A percentile compares a stretch with the other conserved stretches of the same genome.
Conservation (phyloP, 1,139 yeast species). For the Kodamaea arcana region DNA sequence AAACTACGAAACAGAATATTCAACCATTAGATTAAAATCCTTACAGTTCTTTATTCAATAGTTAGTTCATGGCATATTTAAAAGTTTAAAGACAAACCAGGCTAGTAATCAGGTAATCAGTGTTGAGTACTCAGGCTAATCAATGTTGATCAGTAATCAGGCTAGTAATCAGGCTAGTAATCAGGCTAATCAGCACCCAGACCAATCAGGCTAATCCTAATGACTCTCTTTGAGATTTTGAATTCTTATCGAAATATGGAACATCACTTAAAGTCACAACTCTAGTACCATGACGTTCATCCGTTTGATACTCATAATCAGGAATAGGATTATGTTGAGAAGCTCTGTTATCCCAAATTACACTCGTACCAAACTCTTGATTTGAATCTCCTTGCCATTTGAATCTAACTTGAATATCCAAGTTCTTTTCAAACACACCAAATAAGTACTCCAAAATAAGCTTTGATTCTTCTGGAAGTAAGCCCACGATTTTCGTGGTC, state of each 20-base stretch:
- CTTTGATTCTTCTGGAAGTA: constrained; percentile 30
- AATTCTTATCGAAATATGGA: constrained; percentile 47
- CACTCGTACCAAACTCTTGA: constrained; percentile 48
- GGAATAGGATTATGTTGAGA: constrained; percentile 46
- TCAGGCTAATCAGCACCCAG: too few species aligned
- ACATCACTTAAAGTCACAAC: constrained; percentile 54
- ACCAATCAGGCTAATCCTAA: too few species aligned
- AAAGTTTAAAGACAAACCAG: too few species aligned
- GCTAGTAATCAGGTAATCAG: too few species aligned
- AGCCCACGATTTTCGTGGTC: constrained; percentile 36
- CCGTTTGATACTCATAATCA: constrained; percentile 30
- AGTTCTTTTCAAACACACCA: constrained; percentile 29
- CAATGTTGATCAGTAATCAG: too few species aligned
- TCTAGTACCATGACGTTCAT: constrained; percentile 53
- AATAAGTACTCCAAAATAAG: constrained; percentile 32
- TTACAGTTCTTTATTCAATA: too few species aligned
- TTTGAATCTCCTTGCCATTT: constrained; percentile 49
- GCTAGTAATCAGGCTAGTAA: too few species aligned
- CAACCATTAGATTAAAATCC: too few species aligned
- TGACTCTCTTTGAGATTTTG: constrained; percentile 52
- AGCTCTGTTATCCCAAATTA: constrained; percentile 55
- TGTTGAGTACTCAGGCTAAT: too few species aligned
- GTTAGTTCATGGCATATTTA: too few species aligned
- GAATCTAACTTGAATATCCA: constrained; percentile 50
- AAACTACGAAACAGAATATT: too few species aligned